Base-by-base conservation (phyloP, 1,284 basidiomycete species). In the Pholiota adiposa region DNA sequence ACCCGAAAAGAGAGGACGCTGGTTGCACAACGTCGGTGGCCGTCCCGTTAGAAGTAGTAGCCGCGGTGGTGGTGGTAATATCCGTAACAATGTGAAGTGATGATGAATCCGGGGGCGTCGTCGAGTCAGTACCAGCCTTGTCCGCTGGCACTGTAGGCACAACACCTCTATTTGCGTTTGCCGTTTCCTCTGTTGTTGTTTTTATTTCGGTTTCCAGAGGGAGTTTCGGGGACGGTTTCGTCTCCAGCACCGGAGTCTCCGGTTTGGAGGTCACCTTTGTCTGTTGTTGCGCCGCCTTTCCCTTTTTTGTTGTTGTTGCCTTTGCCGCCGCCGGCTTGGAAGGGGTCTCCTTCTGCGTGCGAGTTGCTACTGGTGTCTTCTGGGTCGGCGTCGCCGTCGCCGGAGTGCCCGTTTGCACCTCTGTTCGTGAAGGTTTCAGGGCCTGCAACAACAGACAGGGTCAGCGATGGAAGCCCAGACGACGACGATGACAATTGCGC, bases 401-500 rank as follows among this genome's bases (percentile, higher is more conserved):
- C 56, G 36, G 31, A 46, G 51, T 60, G 27, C n/a, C 14, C 43
- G 55, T 59, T 51, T 16, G 29, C 56, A 34, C 25, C 23, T 46
- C 40, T 38, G 59, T 36, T 38, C 41, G 43, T 12, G 29, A 31
- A 12, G 21, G 16, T 44, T 49, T 29, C 51, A 36, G 14, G 29
- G 29, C 29, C 29, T 31, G 29, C 29, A 31, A 31, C 11, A 31
- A 31, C 29, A 31, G 29, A 31, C 29, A 11, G 29, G 5, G 29
- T 52, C 19, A 51, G 38, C 44, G 18, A 51, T 14, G 51, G 31
- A 44, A 48, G 25, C 34, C 55, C 54, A 33, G n/a, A 43, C 7
- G 53, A 61, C 38, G 65, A 57, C 56, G 56, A 40, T 54, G 40
- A 60, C 27, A 11, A 31, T 5, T 53, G 18, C 54, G 33, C 50